Percentiles rank a stretch among this genome's conserved stretches.
These are phyloP conservation scores for Phylloporus arenicola DNA, from an alignment of 768 basidiomycete species.

Conservation along the genomic window DNA sequence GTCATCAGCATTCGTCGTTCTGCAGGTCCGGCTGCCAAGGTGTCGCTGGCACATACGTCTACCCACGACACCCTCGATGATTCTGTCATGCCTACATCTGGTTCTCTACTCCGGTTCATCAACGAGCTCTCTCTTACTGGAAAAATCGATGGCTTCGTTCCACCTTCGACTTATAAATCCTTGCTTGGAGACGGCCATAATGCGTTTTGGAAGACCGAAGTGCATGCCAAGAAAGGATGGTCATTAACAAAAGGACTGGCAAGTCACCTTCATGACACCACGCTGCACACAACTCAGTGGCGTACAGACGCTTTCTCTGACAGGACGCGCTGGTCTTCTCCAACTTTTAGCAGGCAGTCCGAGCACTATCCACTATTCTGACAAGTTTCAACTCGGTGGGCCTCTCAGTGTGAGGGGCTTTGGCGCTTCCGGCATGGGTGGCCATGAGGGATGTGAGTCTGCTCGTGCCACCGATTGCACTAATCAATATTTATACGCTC, in stretches of 20 bases:
- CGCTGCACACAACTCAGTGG: not conserved
- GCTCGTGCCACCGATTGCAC: not conserved
- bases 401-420: conserved; percentile 82
- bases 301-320: conserved; percentile 69
- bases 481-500: not conserved
- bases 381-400: conserved; percentile 91
- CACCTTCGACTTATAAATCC: not conserved
- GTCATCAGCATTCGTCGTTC: conserved; percentile 68
- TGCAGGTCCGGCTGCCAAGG: conserved; percentile 78
- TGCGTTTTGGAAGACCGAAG: conserved; percentile 26
- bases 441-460: conserved; percentile 61
- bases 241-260: conserved; percentile 17
- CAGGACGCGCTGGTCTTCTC: conserved; percentile 66
- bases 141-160: conserved; percentile 18
- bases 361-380: conserved; percentile 49
- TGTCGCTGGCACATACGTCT: conserved; percentile 75
- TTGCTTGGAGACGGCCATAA: conserved; percentile 20
- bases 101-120: conserved; percentile 16
- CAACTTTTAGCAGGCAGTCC: conserved; percentile 52
- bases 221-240: conserved; percentile 20
- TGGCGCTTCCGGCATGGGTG: conserved; percentile 69
- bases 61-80: conserved; percentile 46
- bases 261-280: conserved; percentile 3
- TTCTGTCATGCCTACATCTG: conserved; percentile 23
- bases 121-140: conserved; percentile 20